Percentiles rank a stretch among this genome's conserved stretches.
Conservation (phyloP, 345 rosid species). For the Linum trigynum region DNA sequence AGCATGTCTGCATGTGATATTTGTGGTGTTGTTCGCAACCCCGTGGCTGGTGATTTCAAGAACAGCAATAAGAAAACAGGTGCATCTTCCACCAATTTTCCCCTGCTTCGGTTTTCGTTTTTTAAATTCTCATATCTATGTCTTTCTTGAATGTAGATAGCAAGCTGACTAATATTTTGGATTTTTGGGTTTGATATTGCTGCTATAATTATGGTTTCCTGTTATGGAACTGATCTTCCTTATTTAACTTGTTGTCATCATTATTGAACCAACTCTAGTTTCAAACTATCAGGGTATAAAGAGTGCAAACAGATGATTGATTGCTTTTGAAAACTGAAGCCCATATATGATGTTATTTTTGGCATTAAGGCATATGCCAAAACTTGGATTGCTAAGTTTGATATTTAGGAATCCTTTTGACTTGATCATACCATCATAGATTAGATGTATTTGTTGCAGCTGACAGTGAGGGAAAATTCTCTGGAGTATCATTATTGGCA, state of each 20-base stretch:
- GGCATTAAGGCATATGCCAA: too few species aligned
- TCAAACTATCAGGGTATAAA: too few species aligned
- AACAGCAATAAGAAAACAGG: slow-evolving; percentile 39
- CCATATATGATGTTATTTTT: too few species aligned
- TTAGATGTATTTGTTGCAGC: slow-evolving; percentile 85
- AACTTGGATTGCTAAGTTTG: slow-evolving; percentile 12
- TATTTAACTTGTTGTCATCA: not conserved
- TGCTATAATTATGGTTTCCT: not conserved
- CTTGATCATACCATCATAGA: slow-evolving; percentile 46
- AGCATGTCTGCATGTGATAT: slow-evolving; percentile 71
- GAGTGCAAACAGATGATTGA: not conserved
- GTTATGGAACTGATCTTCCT: not conserved
- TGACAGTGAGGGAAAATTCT: slow-evolving; percentile 47
- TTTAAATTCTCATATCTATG: not conserved
- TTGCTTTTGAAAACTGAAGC: too few species aligned
- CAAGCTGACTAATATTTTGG: not conserved
- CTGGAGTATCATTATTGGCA: slow-evolving; percentile 80
- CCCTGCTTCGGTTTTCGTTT: not conserved
- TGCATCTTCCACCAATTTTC: slow-evolving; percentile 14
- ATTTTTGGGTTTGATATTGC: not conserved
- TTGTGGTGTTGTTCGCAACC: slow-evolving; percentile 75
- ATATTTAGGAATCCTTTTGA: slow-evolving; percentile 15
- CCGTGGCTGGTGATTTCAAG: slow-evolving; percentile 26
- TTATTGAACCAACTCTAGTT: not conserved
- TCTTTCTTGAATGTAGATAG: slow-evolving; percentile 1